Evolutionary conservation across 1,139 yeast genomes (phyloP).

Genomic region (Lodderomyces metapsilosis): DNA sequence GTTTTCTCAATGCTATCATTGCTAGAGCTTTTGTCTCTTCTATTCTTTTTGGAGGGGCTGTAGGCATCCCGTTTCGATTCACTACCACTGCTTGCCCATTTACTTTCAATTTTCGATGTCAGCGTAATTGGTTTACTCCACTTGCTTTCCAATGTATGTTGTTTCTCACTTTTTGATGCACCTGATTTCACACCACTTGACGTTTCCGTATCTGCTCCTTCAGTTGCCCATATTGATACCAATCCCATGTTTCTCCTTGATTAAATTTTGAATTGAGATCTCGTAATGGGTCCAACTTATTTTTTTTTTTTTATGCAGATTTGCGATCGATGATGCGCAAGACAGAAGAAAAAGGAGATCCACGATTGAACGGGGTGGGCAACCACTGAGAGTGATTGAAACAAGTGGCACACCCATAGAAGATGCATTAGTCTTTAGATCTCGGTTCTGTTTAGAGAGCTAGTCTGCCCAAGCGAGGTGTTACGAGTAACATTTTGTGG

Average conservation of each 20-base stretch:
- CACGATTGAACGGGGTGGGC: background rate
- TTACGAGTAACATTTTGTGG: no score
- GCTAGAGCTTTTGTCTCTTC: background rate
- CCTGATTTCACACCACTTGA: conserved; percentile 6
- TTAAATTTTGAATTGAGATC: no score
- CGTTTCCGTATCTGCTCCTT: conserved; percentile 7
- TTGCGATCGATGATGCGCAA: background rate
- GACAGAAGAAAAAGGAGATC: background rate
- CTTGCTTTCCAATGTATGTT: conserved; percentile 9
- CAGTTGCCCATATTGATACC: conserved; percentile 31
- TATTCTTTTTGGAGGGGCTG: background rate
- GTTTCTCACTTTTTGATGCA: conserved; percentile 4
- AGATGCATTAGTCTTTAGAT: no score
- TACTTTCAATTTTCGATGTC: conserved; percentile 10
- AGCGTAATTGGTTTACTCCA: conserved; percentile 16
- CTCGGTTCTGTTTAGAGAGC: no score
- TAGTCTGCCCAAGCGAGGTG: no score
- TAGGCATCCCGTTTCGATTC: background rate
- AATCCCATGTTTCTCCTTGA: conserved; percentile 13
- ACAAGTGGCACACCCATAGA: no score
- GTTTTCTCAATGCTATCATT: background rate
- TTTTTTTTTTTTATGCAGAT: background rate
- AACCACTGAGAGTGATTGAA: no score
- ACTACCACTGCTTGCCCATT: conserved; percentile 2
- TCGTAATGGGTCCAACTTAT: no score